Evolutionary conservation across 176 grass and related monocot genomes (phyloP).

Genomic region (Oryza glaberrima): DNA sequence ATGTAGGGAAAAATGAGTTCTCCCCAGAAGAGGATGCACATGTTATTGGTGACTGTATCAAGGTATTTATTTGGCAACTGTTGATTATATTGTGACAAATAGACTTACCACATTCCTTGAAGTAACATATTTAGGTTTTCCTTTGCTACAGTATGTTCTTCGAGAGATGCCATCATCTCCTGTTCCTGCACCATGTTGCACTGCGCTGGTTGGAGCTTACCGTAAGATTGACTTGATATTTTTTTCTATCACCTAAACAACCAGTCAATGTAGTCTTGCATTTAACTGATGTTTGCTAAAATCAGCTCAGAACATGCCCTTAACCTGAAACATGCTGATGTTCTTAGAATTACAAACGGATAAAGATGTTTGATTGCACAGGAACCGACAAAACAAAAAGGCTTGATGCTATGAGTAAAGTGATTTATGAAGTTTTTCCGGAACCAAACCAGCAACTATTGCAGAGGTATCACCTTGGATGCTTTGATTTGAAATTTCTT

Average conservation of each 20-base stretch:
- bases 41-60: constrained; percentile 98
- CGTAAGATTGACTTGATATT: constrained; percentile 59
- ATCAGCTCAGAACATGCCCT: constrained; percentile 24
- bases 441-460: constrained; percentile 81
- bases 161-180: constrained; percentile 90
- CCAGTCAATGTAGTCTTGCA: constrained; percentile 9
- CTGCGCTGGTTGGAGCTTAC: constrained; percentile 79
- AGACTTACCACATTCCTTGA: constrained; percentile 9
- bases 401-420: constrained; percentile 73
- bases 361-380: constrained; percentile 50
- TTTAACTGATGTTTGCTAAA: constrained; percentile 35
- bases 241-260: constrained; percentile 10
- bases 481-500: constrained; percentile 30
- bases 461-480: constrained; percentile 67
- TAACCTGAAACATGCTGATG: constrained; percentile 26
- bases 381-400: constrained; percentile 72
- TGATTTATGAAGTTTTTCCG: constrained; percentile 91
- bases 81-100: constrained; percentile 12
- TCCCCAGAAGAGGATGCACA: constrained; percentile 94
- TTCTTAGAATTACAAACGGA: constrained; percentile 42
- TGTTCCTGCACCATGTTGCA: constrained; percentile 88
- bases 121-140: constrained; percentile 42
- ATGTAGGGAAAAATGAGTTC: constrained; percentile 87
- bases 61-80: constrained; percentile 62
- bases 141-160: constrained; percentile 77